phyloP scores from a whole-genome alignment of 805 yeast genomes.

The Scheffersomyces ergatensis region DNA sequence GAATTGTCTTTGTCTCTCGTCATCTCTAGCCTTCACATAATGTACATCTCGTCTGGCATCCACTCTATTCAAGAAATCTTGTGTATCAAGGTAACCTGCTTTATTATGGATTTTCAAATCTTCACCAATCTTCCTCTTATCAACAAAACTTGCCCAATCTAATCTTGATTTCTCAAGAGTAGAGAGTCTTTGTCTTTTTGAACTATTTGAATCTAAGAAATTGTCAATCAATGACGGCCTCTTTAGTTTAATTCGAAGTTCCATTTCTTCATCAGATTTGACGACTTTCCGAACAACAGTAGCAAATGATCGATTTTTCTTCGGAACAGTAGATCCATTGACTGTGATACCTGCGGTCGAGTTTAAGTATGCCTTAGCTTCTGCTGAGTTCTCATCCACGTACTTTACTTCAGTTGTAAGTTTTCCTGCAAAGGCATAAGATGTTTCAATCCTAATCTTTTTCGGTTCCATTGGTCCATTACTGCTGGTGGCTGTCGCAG shows the following conservation, averaged over 20 bases:
- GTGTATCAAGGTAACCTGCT: conserved; percentile 88
- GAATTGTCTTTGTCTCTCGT: conserved; percentile 19
- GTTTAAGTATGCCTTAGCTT: conserved; percentile 76
- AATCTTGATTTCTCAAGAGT: conserved; percentile 89
- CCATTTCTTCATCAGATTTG: conserved; percentile 27
- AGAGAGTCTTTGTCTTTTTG: conserved; percentile 71
- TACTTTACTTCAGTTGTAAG: conserved; percentile 70
- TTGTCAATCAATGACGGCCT: conserved; percentile 76
- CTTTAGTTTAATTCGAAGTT: conserved; percentile 57
- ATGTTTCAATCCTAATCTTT: conserved; percentile 67
- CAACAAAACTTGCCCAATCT: conserved; percentile 95
- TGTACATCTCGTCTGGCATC: conserved; percentile 56
- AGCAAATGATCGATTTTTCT: conserved; percentile 23
- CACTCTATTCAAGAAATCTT: conserved; percentile 80
- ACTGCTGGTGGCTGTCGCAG: too few species aligned
- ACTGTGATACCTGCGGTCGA: conserved; percentile 41
- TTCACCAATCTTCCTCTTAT: conserved; percentile 76
- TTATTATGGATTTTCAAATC: conserved; percentile 80
- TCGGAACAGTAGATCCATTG: conserved; percentile 8
- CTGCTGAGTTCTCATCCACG: conserved; percentile 78
- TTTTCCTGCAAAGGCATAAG: conserved; percentile 89
- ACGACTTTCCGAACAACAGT: conserved; percentile 31
- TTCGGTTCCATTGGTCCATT: conserved; percentile 29
- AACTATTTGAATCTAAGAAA: conserved; percentile 60
- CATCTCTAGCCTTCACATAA: conserved; percentile 42